Conservation (phyloP, 2,329 filamentous ascomycete species). For the Acarospora socialis region DNA sequence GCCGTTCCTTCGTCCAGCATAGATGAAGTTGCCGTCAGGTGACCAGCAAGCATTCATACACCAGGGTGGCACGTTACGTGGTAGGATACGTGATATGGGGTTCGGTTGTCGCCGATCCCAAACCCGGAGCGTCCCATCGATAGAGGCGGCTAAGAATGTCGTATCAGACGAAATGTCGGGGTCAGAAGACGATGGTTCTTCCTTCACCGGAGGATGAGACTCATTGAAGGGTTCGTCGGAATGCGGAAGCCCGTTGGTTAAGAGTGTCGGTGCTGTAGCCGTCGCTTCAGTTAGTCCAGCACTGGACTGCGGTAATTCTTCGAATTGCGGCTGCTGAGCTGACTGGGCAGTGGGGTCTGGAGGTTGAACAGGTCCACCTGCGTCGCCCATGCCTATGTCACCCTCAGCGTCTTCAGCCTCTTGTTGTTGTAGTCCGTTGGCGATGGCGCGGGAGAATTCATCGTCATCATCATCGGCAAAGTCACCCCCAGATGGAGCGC, state of each 20-base stretch:
- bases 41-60: slow-evolving; percentile 97
- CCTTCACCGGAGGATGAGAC: not conserved
- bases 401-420: slow-evolving; percentile 25
- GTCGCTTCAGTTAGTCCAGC: not conserved
- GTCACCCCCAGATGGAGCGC: slow-evolving; percentile 38
- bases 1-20: slow-evolving; percentile 76
- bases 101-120: slow-evolving; percentile 50
- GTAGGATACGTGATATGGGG: slow-evolving; percentile 65
- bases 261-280: slow-evolving; percentile 17
- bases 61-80: slow-evolving; percentile 74
- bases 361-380: slow-evolving; percentile 28
- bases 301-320: not conserved
- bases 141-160: slow-evolving; percentile 67
- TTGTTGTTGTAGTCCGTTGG: slow-evolving; percentile 40
- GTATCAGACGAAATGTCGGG: slow-evolving; percentile 44
- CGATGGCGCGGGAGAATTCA: slow-evolving; percentile 64
- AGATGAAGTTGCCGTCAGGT: slow-evolving; percentile 88
- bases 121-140: slow-evolving; percentile 34
- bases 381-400: slow-evolving; percentile 32
- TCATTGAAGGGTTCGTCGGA: slow-evolving; percentile 28
- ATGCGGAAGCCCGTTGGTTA: slow-evolving; percentile 36
- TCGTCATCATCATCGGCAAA: slow-evolving; percentile 80
- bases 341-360: slow-evolving; percentile 4
- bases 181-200: slow-evolving; percentile 1
- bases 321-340: not conserved